Percentiles rank a stretch among this genome's conserved stretches.
Evolutionary conservation across 176 grass and related monocot species (phyloP).

Genomic region (maize (Zea mays)): Zm-B73-REFERENCE-NAM-5.0 NC_050104.1:14320501-14321000

Average conservation of each 20-base stretch:
- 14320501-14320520: background rate
- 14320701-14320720: background rate
- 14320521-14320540: background rate
- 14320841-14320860: background rate
- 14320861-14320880: background rate
- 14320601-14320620: background rate
- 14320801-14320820: conserved; percentile 1
- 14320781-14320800: conserved; percentile 27
- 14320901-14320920: no score
- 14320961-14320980: no score
- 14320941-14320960: no score
- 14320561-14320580: background rate
- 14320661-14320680: background rate
- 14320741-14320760: background rate
- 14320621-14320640: background rate
- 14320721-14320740: background rate
- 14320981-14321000: no score
- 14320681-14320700: background rate
- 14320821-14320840: background rate
- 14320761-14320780: background rate
- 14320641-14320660: background rate
- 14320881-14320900: no score
- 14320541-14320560: background rate
- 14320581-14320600: background rate
- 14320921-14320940: no score